phyloP scores from a whole-genome alignment of 139 green algal genomes.

The Desmodesmus armatus region DNA sequence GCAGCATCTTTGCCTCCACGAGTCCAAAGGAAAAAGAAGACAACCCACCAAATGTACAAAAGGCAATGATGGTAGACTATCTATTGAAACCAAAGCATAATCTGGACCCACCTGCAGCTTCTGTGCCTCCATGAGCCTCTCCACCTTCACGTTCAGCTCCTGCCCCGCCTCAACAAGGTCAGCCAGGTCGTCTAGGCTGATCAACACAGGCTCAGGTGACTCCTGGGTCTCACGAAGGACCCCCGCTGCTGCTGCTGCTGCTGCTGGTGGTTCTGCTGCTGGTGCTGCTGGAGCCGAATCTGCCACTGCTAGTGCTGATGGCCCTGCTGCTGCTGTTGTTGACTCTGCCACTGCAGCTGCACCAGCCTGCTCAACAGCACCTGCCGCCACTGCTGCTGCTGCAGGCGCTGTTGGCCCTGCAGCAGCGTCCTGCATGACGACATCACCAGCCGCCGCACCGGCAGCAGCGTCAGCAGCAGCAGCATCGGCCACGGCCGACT shows the following conservation, averaged over 20 bases:
- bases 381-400: conserved; percentile 11
- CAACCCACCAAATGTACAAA: too few relatives aligned
- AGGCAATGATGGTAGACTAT: too few relatives aligned
- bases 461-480: conserved; percentile 28
- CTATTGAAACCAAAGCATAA: too few relatives aligned
- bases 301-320: neutral
- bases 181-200: conserved; percentile 60
- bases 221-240: conserved; percentile 31
- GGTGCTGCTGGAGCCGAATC: neutral
- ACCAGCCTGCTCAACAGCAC: neutral
- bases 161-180: conserved; percentile 54
- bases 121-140: conserved; percentile 46
- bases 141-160: conserved; percentile 32
- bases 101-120: conserved; percentile 53
- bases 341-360: conserved; percentile 3
- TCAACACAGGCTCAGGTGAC: conserved; percentile 47
- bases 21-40: too few relatives aligned
- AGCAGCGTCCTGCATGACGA: neutral
- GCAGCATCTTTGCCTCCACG: too few relatives aligned
- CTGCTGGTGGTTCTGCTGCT: neutral
- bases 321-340: too few relatives aligned
- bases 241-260: conserved; percentile 15
- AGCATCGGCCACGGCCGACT: neutral
- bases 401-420: too few relatives aligned
- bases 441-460: neutral